These are phyloP conservation scores for Spongiforma sp. DNA, from an alignment of 1,284 basidiomycete genomes.

Conservation along the genomic window DNA sequence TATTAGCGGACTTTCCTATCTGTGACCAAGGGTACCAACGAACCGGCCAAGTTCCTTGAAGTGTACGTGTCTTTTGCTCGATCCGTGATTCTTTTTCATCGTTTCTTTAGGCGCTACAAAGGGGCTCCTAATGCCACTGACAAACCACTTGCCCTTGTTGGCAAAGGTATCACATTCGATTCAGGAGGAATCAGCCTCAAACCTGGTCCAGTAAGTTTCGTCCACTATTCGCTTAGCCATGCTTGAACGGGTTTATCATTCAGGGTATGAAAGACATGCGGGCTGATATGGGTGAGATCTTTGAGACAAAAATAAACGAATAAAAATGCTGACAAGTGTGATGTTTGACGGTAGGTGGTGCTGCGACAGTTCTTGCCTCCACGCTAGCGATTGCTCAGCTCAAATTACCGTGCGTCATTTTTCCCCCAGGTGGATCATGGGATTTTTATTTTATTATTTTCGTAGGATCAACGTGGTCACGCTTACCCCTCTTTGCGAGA, in stretches of 20 bases:
- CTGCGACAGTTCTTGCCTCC: conserved; percentile 78
- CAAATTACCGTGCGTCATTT: conserved; percentile 64
- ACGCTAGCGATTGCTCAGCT: conserved; percentile 84
- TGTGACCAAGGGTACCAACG: conserved; percentile 81
- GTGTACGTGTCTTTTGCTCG: conserved; percentile 54
- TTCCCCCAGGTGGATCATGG: not conserved
- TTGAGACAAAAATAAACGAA: not conserved
- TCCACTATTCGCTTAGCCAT: conserved; percentile 11
- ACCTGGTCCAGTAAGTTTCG: conserved; percentile 63
- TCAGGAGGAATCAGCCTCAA: conserved; percentile 91
- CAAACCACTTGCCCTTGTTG: conserved; percentile 79
- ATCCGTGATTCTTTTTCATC: conserved; percentile 2
- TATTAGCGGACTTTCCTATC: conserved; percentile 88
- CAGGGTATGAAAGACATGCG: conserved; percentile 84
- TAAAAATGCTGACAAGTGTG: not conserved
- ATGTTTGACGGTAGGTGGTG: conserved; percentile 56
- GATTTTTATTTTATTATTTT: conserved; percentile 3
- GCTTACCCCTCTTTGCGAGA: conserved; percentile 83
- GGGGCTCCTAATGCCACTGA: conserved; percentile 63
- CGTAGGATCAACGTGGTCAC: conserved; percentile 76
- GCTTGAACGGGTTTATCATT: not conserved
- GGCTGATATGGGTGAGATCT: conserved; percentile 75
- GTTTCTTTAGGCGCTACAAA: conserved; percentile 70
- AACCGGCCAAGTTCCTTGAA: conserved; percentile 89
- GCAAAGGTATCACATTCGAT: conserved; percentile 91